Base-by-base conservation (phyloP, 2,329 filamentous ascomycete species). In the Capronia epimyces region DNA sequence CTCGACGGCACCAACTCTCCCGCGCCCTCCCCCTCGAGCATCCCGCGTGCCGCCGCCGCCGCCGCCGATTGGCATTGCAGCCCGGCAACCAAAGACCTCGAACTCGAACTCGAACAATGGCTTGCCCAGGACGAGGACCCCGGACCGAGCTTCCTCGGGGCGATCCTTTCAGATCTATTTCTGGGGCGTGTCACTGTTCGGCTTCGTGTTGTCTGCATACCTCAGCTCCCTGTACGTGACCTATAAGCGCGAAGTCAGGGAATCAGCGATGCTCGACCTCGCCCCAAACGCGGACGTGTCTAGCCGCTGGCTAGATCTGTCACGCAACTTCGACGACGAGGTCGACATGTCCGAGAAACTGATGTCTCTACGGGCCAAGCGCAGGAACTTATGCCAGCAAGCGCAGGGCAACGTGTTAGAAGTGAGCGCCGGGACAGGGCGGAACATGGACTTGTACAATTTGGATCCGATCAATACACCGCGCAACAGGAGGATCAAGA, bases 401-500 rank as follows among this genome's bases (percentile, higher is more conserved):
- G 73, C 73, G 2, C 63, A 66, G 16, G 74, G 74, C 1, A 60
- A 76, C 55, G 72, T 75, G 6, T 65, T 76, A 3, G 74, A 77
- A 60, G 71, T 76, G 32, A 72, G 70, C 53, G 73, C 68, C 36
- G 74, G 74, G n/a, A 77, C 74, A 1, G 74, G 74, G 2, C 65
- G 73, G 27, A 77, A 76, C 53, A 59, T 72, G 55, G 61, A 66
- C 22, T 74, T 69, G 55, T 77, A 76, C 59, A 64, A 69, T 45
- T 60, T 75, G 2, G 49, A 54, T 15, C 58, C 59, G 7, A 43
- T 55, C 21, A 39, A 55, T 8, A 52, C 48, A 22, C 49, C 64
- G 1, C 64, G 68, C 36, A 56, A 62, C 4, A 57, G 66, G 10
- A 66, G 68, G 2, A 64, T 60, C 22, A 68, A 67, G 45, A 68